Percentiles rank a stretch among this genome's conserved stretches.
Evolutionary conservation across 169 alveolate species (phyloP).

Genomic region (Besnoitia besnoiti): DNA sequence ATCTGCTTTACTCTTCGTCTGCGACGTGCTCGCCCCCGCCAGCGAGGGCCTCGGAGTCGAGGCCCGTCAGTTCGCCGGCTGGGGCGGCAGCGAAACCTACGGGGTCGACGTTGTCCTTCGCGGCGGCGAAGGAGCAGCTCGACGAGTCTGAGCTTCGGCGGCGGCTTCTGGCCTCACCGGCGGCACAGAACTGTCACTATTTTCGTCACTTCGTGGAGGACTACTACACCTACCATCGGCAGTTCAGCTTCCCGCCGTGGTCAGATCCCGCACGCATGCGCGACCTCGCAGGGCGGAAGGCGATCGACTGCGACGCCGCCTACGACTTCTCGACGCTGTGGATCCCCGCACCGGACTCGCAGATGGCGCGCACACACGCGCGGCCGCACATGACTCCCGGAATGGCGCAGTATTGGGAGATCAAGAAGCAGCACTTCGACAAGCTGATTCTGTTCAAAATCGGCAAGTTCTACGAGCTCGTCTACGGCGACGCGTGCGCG

Average conservation of each 20-base stretch:
- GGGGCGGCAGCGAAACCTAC: not conserved
- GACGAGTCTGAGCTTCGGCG: not conserved
- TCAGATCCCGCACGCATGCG: slow-evolving; percentile 33
- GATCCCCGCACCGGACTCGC: slow-evolving; percentile 48
- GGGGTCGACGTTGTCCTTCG: not conserved
- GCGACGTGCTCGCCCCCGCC: not conserved
- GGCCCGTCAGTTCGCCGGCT: not conserved
- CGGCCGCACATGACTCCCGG: slow-evolving; percentile 93
- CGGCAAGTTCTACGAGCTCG: slow-evolving; percentile 95
- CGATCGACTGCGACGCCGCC: not conserved
- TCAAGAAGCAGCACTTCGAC: slow-evolving; percentile 94
- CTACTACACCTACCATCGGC: slow-evolving; percentile 11
- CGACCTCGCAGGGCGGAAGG: not conserved
- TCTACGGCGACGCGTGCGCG: slow-evolving; percentile 95
- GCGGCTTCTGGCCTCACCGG: slow-evolving; percentile 12
- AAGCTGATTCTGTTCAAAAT: slow-evolving; percentile 95
- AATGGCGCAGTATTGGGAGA: slow-evolving; percentile 98
- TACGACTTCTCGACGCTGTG: slow-evolving; percentile 46
- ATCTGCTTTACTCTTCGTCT: not conserved
- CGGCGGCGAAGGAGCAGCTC: not conserved
- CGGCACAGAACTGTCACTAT: slow-evolving; percentile 15
- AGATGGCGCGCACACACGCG: not conserved
- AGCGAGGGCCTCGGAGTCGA: not conserved
- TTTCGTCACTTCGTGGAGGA: slow-evolving; percentile 47
- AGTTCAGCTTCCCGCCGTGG: slow-evolving; percentile 66